Conservation (phyloP, 306 rosid genomes). For the Leucaena leucocephala region DNA sequence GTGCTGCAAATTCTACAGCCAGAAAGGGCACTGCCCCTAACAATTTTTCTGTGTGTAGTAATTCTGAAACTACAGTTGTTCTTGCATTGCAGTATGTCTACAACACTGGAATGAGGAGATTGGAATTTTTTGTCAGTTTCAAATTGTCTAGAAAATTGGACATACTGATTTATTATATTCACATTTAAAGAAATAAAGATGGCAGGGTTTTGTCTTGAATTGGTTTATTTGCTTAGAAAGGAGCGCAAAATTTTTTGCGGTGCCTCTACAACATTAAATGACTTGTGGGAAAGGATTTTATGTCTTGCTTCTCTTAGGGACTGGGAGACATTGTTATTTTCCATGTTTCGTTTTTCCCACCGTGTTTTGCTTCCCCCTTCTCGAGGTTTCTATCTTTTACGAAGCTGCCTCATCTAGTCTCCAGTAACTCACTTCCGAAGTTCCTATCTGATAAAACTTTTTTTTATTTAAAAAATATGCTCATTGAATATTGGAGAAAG, state of each 20-base stretch:
- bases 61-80: not conserved
- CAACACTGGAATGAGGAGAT: not conserved
- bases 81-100: not conserved
- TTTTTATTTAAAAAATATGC: not conserved
- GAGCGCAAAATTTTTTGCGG: not conserved
- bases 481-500: not conserved
- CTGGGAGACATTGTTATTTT: too few relatives aligned
- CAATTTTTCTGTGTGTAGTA: not conserved
- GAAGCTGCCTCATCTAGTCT: not conserved
- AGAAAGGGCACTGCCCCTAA: not conserved
- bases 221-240: not conserved
- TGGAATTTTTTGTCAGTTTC: not conserved
- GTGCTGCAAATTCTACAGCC: not conserved
- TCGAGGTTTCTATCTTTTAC: not conserved
- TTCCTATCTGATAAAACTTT: not conserved
- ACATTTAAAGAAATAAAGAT: not conserved
- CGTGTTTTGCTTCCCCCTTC: not conserved
- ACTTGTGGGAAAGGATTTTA: not conserved
- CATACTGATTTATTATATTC: not conserved
- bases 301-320: not conserved
- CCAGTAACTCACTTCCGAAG: not conserved
- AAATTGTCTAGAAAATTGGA: not conserved
- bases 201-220: not conserved
- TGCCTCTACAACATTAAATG: not conserved
- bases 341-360: too few relatives aligned